Conservation (phyloP, 2,329 filamentous ascomycete genomes). For the Calonectria fujianensis region DNA sequence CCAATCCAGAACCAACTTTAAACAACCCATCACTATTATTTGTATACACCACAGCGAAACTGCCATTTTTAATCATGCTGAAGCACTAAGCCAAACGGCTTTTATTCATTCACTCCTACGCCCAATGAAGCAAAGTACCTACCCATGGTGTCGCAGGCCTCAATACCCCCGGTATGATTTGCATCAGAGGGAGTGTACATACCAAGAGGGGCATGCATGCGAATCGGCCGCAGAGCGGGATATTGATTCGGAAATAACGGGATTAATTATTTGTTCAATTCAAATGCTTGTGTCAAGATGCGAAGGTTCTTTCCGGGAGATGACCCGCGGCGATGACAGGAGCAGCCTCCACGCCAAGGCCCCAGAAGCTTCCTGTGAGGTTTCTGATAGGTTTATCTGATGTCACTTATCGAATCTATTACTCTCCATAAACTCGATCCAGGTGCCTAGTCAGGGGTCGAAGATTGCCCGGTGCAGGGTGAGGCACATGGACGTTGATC, state of each 20-base stretch:
- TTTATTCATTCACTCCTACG: neutral
- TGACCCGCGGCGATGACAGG: neutral
- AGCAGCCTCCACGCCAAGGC: constrained; percentile 11
- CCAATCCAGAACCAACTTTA: neutral
- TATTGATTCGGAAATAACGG: constrained; percentile 15
- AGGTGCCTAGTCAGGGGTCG: neutral
- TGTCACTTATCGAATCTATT: neutral
- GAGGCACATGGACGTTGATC: neutral
- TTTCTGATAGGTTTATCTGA: neutral
- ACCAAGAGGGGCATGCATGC: constrained; percentile 6
- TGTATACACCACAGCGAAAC: neutral
- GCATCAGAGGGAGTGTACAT: constrained; percentile 11
- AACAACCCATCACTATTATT: neutral
- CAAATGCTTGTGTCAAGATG: neutral
- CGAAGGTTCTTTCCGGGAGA: neutral
- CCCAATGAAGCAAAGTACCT: neutral
- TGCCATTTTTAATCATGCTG: neutral
- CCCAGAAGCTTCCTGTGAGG: neutral
- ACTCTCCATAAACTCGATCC: neutral
- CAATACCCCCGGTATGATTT: constrained; percentile 7
- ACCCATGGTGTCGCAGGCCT: constrained; percentile 8
- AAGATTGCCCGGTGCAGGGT: neutral
- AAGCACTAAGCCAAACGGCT: neutral
- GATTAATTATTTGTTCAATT: constrained; percentile 7
- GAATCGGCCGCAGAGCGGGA: constrained; percentile 17